phyloP scores from a whole-genome alignment of 2,329 filamentous ascomycete genomes.

The Colletotrichum phormii region DNA sequence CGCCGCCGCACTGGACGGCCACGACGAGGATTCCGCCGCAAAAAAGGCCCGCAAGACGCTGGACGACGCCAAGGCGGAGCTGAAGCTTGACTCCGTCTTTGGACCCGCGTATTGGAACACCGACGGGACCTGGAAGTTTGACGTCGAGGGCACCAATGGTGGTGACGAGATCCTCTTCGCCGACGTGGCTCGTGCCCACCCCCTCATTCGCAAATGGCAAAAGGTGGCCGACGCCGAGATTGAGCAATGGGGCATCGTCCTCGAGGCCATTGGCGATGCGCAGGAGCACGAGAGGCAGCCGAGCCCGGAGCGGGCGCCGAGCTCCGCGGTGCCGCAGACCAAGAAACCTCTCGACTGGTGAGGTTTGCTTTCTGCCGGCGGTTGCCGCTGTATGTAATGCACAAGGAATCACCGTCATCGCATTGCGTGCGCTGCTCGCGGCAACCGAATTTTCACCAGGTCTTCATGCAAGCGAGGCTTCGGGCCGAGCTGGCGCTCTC shows the following conservation, averaged over 20 bases:
- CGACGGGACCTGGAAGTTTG: slow-evolving; percentile 79
- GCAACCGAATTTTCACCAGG: background rate
- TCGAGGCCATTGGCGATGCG: slow-evolving; percentile 43
- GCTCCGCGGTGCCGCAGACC: slow-evolving; percentile 40
- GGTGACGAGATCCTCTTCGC: slow-evolving; percentile 63
- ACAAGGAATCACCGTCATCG: background rate
- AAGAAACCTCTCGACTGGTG: slow-evolving; percentile 54
- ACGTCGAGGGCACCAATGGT: slow-evolving; percentile 51
- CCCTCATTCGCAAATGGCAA: slow-evolving; percentile 73
- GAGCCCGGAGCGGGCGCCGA: slow-evolving; percentile 42
- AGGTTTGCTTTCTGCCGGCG: slow-evolving; percentile 9
- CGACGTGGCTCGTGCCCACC: slow-evolving; percentile 76
- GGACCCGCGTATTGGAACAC: slow-evolving; percentile 72
- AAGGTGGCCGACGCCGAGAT: slow-evolving; percentile 46
- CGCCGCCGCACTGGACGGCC: slow-evolving; percentile 55
- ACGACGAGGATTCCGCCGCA: slow-evolving; percentile 37
- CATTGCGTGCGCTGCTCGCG: slow-evolving; percentile 3
- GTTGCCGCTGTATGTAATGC: background rate
- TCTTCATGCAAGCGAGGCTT: background rate
- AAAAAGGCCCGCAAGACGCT: slow-evolving; percentile 47
- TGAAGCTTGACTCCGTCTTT: slow-evolving; percentile 74
- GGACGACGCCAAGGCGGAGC: slow-evolving; percentile 65
- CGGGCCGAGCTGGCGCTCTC: background rate
- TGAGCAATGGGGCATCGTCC: slow-evolving; percentile 48
- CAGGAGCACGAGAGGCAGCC: slow-evolving; percentile 46